A percentile compares a stretch with the other conserved stretches of the same genome.
These are phyloP conservation scores for Talaromyces sp. DNA, from an alignment of 2,329 filamentous ascomycete genomes.

Conservation along the genomic window DNA sequence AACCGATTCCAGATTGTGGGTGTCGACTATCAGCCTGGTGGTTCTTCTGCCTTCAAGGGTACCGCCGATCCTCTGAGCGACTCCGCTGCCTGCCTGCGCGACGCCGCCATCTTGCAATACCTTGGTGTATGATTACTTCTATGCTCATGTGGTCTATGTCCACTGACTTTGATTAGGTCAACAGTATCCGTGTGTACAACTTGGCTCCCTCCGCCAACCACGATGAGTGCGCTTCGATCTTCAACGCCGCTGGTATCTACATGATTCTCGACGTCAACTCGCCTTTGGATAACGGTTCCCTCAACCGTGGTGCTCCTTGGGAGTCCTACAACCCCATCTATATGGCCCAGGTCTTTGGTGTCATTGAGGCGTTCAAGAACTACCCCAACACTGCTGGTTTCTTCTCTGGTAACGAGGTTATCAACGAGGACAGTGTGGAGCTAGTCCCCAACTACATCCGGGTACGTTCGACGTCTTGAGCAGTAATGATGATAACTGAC, in stretches of 20 bases:
- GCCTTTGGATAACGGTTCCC: constrained; percentile 53
- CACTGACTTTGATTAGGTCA: constrained; percentile 42
- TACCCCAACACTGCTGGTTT: constrained; percentile 65
- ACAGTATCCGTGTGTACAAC: constrained; percentile 65
- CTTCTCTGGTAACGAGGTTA: constrained; percentile 67
- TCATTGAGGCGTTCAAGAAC: constrained; percentile 64
- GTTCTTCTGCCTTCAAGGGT: constrained; percentile 56
- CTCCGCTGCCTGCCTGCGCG: constrained; percentile 56
- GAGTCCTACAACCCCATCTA: constrained; percentile 56
- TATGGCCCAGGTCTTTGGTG: constrained; percentile 57
- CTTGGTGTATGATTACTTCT: constrained; percentile 48
- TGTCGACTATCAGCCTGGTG: constrained; percentile 64
- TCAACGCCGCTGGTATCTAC: constrained; percentile 65
- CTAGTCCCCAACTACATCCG: constrained; percentile 58
- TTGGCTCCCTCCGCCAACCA: constrained; percentile 59
- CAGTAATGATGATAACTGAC: constrained; percentile 21
- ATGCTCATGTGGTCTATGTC: neutral
- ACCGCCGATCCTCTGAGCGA: constrained; percentile 57
- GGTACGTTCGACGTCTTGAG: constrained; percentile 25
- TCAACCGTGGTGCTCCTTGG: constrained; percentile 55
- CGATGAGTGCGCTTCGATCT: constrained; percentile 61
- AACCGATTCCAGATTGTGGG: constrained; percentile 61
- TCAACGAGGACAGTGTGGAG: constrained; percentile 58
- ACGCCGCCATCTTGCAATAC: constrained; percentile 62
- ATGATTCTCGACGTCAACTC: constrained; percentile 65